Evolutionary conservation across 495 filamentous ascomycete species (phyloP), one percentile per base, ranked within the genome.

Genomic region (Amphirosellinia nigrospora): DNA sequence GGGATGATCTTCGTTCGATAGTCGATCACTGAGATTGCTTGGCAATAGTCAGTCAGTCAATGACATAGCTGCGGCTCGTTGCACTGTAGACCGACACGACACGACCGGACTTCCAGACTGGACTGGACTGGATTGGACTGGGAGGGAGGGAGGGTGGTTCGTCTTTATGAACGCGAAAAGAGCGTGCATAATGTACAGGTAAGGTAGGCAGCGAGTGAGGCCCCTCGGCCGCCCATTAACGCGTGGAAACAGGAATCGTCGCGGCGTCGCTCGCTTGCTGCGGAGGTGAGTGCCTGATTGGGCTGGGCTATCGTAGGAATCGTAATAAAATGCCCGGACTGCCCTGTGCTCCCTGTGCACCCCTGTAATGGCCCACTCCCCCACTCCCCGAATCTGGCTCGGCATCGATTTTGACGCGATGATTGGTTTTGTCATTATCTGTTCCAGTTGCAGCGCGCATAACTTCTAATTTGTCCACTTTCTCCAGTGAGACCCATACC

Each of bases 241-340:
- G 64, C 64, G 64, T 53, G 34, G 64, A 66, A 66, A 66, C 64
- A 41, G 30, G 45, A 66, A 36, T 23, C 48, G 64, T 66, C 64
- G 45, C 64, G 45, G 64, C 46, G 64, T 66, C 34, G 45, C 48
- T 58, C 55, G 55, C 36, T 16, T 36, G 55, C 30, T 11, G 4
- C 55, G 15, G 55, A 58, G 61, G 15, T 28, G 9, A 6, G 28
- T 4, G 61, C n/a, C 59, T 38, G 59, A 62, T 62, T 43, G 59
- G 59, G 38, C 38, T 62, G 59, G 15, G 8, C 4, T 4, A 1
- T 19, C 50, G 4, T 53, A 26, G 13, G n/a, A n/a, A n/a, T n/a
- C n/a, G n/a, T n/a, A n/a, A n/a, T n/a, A n/a, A 8, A 2, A 19
- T 9, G 53, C 9, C 56, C 11, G 26, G 30, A 3, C 43, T 43